A percentile compares a stretch with the other conserved stretches of the same genome.
These are phyloP conservation scores for Leccinum longicurvipes DNA, from an alignment of 768 basidiomycete species.

Conservation along the genomic window DNA sequence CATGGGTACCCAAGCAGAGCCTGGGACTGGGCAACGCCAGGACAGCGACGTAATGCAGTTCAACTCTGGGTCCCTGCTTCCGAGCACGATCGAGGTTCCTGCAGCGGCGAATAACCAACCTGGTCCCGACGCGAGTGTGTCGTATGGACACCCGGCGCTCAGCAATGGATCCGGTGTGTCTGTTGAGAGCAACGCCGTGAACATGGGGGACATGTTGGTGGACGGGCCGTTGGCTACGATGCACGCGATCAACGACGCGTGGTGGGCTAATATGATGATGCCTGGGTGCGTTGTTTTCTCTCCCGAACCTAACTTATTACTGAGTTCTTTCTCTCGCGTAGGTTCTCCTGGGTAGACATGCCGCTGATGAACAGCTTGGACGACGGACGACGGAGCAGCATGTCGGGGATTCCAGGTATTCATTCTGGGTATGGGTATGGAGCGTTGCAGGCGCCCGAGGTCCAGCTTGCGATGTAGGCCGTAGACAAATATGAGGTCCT, in stretches of 20 bases:
- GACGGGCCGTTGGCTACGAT: slow-evolving; percentile 69
- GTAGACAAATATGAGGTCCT: neutral
- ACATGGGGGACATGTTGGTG: slow-evolving; percentile 23
- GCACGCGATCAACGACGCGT: slow-evolving; percentile 67
- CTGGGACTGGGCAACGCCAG: slow-evolving; percentile 15
- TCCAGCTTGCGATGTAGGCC: slow-evolving; percentile 27
- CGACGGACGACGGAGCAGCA: slow-evolving; percentile 10
- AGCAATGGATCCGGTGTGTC: neutral
- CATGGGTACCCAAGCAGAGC: slow-evolving; percentile 8
- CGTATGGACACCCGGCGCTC: slow-evolving; percentile 30
- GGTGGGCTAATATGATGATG: slow-evolving; percentile 85
- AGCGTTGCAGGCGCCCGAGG: slow-evolving; percentile 15
- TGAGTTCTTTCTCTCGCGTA: neutral
- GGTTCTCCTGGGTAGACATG: slow-evolving; percentile 33
- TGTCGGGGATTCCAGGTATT: slow-evolving; percentile 16
- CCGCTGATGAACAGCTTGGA: slow-evolving; percentile 22
- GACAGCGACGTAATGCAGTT: slow-evolving; percentile 32
- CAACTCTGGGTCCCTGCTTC: slow-evolving; percentile 14
- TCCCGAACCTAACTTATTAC: neutral
- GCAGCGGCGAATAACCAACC: slow-evolving; percentile 14
- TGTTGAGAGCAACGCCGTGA: slow-evolving; percentile 15
- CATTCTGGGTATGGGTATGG: slow-evolving; percentile 21
- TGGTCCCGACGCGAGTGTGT: slow-evolving; percentile 39
- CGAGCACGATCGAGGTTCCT: neutral
- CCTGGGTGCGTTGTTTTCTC: slow-evolving; percentile 45